Percentiles rank a stretch among this genome's conserved stretches.
Evolutionary conservation across 257 asterid genomes (phyloP).

Genomic region (Ophiorrhiza pumila): DNA sequence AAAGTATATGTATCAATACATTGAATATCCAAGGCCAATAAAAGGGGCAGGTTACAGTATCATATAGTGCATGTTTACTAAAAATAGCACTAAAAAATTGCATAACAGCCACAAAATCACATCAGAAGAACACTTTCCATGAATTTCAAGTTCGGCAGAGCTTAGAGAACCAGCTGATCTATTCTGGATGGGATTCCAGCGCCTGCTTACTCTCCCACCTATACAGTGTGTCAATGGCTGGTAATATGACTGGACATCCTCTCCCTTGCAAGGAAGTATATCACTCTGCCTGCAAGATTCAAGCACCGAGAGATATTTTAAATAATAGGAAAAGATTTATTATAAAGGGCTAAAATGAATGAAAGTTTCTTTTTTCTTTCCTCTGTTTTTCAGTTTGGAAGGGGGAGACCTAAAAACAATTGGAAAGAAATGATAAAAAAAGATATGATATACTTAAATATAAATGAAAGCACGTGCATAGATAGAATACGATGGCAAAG

Average conservation of each 20-base stretch:
- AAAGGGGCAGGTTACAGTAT: neutral
- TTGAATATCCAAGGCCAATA: conserved; percentile 9
- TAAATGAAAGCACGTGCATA: too few relatives aligned
- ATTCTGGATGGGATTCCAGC: conserved; percentile 77
- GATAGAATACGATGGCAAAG: too few relatives aligned
- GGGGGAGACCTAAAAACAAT: too few relatives aligned
- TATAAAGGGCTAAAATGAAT: neutral
- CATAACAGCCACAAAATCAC: neutral
- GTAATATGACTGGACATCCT: conserved; percentile 67
- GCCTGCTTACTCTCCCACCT: conserved; percentile 62
- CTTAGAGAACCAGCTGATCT: conserved; percentile 45
- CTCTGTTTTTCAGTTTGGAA: neutral
- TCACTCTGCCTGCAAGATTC: conserved; percentile 39
- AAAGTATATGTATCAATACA: neutral
- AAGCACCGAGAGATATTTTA: conserved; percentile 7
- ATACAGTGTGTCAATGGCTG: conserved; percentile 68
- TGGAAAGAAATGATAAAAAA: too few relatives aligned
- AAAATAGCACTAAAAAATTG: neutral
- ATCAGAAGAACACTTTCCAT: conserved; percentile 47
- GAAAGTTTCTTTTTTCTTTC: neutral
- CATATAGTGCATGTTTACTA: neutral
- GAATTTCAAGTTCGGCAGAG: conserved; percentile 54
- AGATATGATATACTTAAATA: too few relatives aligned
- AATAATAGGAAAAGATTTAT: neutral
- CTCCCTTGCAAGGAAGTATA: conserved; percentile 73